Evolutionary conservation across 306 rosid genomes (phyloP), one percentile per base, ranked within the genome.

Genomic region (Castanea sativa): DNA sequence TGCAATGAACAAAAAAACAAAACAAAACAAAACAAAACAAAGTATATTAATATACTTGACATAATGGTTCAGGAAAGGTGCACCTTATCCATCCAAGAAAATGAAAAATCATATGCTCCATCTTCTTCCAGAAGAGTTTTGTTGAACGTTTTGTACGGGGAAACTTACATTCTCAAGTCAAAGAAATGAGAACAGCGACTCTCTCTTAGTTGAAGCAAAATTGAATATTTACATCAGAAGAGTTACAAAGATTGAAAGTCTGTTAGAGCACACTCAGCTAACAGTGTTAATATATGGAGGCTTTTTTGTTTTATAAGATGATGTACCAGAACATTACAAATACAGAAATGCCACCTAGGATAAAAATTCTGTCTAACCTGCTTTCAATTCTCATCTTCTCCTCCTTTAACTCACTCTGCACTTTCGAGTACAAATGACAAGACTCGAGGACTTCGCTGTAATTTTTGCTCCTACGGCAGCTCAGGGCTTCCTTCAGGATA

Each of bases 311-410:
- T 91, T 90, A 91, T 82, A 88, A 76, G 6, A 88, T 82, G 76
- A 61, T 83, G 78, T 88, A 88, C 73, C 91, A 88, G 78, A 88
- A 85, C n/a, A 83, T 45, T n/a, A 80, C 25, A 25, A 83, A 88
- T 0, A 80, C 85, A 6, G 82, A 78, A 57, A 88, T 83, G 60
- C 89, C 91, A 73, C 84, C 78, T 16, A 88, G 64, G 76, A 88
- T 80, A 73, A 87, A 88, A 3, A 83, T 81, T 75, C 89, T 77
- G 33, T 88, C 94, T 56, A 92, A 80, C 86, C 94, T 75, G 86
- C 87, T 92, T 69, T 94, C 97, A 51, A 82, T 90, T 80, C 94
- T 87, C 91, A 94, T 89, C 90, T 89, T 94, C 81, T 89, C 97
- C 86, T 90, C 98, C 67, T 85, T 94, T 18, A 92, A 85, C 92